Evolutionary conservation across 345 rosid genomes (phyloP), one percentile per base, ranked within the genome.

Genomic region (Rhodamnia argentea): DNA sequence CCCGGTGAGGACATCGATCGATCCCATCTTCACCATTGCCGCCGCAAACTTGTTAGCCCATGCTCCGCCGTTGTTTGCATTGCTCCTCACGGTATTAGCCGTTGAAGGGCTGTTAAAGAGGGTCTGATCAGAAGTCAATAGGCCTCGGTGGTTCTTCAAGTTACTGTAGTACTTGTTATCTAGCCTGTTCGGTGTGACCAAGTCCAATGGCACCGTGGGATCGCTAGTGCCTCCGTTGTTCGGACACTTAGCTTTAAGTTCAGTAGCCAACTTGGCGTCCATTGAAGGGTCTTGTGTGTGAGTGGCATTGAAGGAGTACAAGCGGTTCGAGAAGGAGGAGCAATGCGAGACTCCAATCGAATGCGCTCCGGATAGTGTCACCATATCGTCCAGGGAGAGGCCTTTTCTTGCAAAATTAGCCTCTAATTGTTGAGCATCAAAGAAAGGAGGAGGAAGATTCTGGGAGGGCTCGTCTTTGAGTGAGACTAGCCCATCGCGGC

Each of bases 321-420:
- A 86, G 13, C 89, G 85, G 53, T 16, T n/a, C 23, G 89, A 78
- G 85, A 86, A 88, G 13, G 78, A 58, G 11, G 85, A 86, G 83
- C 91, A 90, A 26, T 58, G 89, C 7, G 90, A 81, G 16, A 60
- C 64, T 22, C 89, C 91, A 42, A 88, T 64, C 1, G 88, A 85
- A 86, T 87, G 90, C 3, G 89, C 90, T 2, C 91, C 89, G 12
- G 90, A 88, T 70, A 90, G 90, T 2, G 87, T 86, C 84, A 90
- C 88, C 90, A 90, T 88, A 24, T 90, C 91, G 2, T 85, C 86
- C 29, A 27, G 44, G 2, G 87, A 54, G 83, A 90, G 53, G 13
- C 86, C 88, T 54, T 90, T 86, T 0, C 82, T 55, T 2, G 88
- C 87, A 26, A 88, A 90, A 53, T 58, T 82, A 7, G 62, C 44